Evolutionary conservation across 306 rosid genomes (phyloP).

Genomic region (Potentilla sterilis): DNA sequence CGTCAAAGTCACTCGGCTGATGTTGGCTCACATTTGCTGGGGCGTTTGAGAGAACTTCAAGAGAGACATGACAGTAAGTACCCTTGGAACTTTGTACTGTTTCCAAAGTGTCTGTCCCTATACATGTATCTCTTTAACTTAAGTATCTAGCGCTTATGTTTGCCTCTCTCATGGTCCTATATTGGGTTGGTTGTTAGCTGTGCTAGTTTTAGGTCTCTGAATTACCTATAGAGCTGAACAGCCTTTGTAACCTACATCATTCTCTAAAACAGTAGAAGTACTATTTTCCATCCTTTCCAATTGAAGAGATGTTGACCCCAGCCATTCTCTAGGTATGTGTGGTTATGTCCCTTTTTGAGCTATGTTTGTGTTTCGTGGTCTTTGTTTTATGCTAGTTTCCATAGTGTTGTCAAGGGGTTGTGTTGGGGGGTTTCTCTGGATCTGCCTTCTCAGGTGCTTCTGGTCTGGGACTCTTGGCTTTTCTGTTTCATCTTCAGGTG

Average conservation of each 20-base stretch:
- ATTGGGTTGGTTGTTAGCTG: background rate
- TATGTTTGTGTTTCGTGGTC: background rate
- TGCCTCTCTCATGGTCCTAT: background rate
- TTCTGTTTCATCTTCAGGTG: background rate
- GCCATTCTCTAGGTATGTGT: background rate
- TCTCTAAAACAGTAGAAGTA: background rate
- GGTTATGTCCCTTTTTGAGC: background rate
- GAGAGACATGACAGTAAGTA: conserved; percentile 65
- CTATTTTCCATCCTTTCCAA: background rate
- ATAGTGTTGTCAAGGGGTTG: background rate
- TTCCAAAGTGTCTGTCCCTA: background rate
- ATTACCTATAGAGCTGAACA: background rate
- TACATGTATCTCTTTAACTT: background rate
- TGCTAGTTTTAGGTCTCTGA: background rate
- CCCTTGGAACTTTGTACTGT: conserved; percentile 22
- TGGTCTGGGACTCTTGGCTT: background rate
- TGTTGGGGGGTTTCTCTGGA: background rate
- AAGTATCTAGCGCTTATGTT: background rate
- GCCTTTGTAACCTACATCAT: background rate
- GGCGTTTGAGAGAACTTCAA: conserved; percentile 68
- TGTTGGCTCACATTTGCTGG: conserved; percentile 77
- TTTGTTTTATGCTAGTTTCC: background rate
- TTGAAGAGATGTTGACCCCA: background rate
- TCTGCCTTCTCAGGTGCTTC: background rate
- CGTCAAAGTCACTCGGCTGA: conserved; percentile 74